Evolutionary conservation across 768 basidiomycete species (phyloP).

Genomic region (Fomitopsis pulvina): DNA sequence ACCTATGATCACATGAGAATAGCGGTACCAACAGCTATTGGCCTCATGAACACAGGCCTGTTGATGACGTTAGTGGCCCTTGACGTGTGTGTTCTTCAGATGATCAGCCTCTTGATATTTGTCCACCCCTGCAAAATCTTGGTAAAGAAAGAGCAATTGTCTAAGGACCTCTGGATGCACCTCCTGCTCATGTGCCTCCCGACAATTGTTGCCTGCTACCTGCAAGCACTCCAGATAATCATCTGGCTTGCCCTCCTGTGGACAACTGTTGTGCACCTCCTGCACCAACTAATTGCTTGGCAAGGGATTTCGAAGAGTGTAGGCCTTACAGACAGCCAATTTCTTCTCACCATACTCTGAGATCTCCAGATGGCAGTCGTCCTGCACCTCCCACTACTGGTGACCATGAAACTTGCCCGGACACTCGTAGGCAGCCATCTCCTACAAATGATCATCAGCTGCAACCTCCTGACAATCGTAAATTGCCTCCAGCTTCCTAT

Average conservation of each 20-base stretch:
- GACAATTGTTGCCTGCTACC: slow-evolving; percentile 7
- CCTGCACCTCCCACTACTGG: slow-evolving; percentile 9
- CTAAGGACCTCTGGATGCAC: slow-evolving; percentile 5
- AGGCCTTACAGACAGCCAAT: slow-evolving; percentile 4
- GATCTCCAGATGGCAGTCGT: slow-evolving; percentile 10
- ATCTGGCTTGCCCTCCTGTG: no score
- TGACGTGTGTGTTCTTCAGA: slow-evolving; percentile 20
- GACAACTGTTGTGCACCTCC: slow-evolving; percentile 11
- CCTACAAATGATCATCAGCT: slow-evolving; percentile 3
- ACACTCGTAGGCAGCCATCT: not conserved
- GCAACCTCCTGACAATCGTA: slow-evolving; percentile 8
- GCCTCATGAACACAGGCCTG: slow-evolving; percentile 26
- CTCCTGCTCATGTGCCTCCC: not conserved
- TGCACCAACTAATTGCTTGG: not conserved
- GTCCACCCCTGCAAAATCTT: slow-evolving; percentile 9
- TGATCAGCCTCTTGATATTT: slow-evolving; percentile 16
- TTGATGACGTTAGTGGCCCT: slow-evolving; percentile 21
- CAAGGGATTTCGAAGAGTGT: slow-evolving; percentile 4
- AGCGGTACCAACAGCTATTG: slow-evolving; percentile 30
- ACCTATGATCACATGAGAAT: slow-evolving; percentile 43
- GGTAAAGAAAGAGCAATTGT: slow-evolving; percentile 14
- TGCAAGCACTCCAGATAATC: no score
- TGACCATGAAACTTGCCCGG: slow-evolving; percentile 4
- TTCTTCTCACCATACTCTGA: slow-evolving; percentile 3
- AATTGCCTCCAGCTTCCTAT: slow-evolving; percentile 1